A percentile compares a stretch with the other conserved stretches of the same genome.
Conservation (phyloP, 2,329 filamentous ascomycete genomes). For the Aspergillus sp. region DNA sequence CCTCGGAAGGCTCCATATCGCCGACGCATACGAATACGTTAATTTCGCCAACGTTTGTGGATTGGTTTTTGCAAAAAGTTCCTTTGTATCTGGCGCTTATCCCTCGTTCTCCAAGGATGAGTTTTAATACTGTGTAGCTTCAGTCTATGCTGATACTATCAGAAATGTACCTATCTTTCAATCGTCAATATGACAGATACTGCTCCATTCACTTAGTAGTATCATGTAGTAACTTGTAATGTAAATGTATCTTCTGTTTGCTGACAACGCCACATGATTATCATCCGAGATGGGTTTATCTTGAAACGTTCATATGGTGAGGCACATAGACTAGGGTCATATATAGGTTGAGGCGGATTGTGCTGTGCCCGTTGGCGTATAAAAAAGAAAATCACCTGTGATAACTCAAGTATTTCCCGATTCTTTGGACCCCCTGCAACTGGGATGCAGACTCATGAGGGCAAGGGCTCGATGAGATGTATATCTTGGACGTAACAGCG, state of each 20-base stretch:
- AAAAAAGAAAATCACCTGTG: too few relatives aligned
- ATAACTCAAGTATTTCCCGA: too few relatives aligned
- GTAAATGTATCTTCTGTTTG: not conserved
- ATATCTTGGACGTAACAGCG: too few relatives aligned
- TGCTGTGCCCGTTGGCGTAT: too few relatives aligned
- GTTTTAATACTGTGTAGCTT: not conserved
- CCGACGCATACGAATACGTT: not conserved
- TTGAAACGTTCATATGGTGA: too few relatives aligned
- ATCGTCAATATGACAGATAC: not conserved
- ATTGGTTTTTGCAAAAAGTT: not conserved
- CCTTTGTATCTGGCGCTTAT: not conserved
- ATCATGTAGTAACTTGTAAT: not conserved
- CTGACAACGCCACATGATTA: not conserved
- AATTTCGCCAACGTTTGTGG: not conserved
- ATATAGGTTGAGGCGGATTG: too few relatives aligned
- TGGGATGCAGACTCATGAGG: too few relatives aligned
- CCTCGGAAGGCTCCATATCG: not conserved
- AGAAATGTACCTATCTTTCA: conserved; percentile 1
- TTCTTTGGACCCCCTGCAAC: too few relatives aligned
- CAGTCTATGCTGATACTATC: not conserved
- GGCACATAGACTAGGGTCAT: too few relatives aligned
- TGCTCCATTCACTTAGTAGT: not conserved
- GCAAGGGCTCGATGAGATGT: too few relatives aligned
- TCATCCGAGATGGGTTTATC: too few relatives aligned
- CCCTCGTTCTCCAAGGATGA: not conserved